Base-by-base conservation (phyloP, 305 asterid genomes). In the Solanum hybrid region DNA sequence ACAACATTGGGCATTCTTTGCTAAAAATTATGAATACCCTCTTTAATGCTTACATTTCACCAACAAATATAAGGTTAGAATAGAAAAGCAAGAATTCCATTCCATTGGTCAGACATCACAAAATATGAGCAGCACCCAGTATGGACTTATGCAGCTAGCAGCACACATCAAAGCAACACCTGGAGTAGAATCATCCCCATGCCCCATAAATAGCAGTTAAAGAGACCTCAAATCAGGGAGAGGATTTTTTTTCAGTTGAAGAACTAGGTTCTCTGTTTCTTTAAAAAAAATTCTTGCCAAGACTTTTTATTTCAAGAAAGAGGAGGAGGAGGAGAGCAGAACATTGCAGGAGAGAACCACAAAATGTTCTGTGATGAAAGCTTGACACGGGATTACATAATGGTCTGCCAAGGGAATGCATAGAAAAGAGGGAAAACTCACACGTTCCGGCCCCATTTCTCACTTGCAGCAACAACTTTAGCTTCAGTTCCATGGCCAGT, bases 401-500 rank as follows among this genome's bases (percentile, higher is more conserved):
- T 15, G 71, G 27, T 82, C 71, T 82, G 72, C 72, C 22, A 56
- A 60, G 87, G 45, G 79, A 81, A 89, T 26, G 35, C 35, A 88
- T 64, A 81, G 73, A 87, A 89, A 37, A 89, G 88, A 87, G 89
- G 38, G 64, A 90, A 85, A 84, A 94, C 99, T 91, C 93, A 96
- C 99, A 93, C 96, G 91, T 97, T 97, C 88, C 99, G 95, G 91
- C 99, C 99, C 99, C 99, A 97, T 91, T 96, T 97, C 92, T 96
- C 99, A n/a, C 94, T 91, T 72, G 98, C 98, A 38, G 97, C 86
- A 88, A 88, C 45, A 91, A 95, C 91, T 93, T 95, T 97, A 92
- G 99, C 98, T 77, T 95, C 99, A 42, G 99, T 95, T 69, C 99
- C 99, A 92, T 96, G 94, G 79, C 99, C 99, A 87, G 99, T 93